Evolutionary conservation across 179 eudicot species (phyloP).

Genomic region (Corrigiola litoralis): DNA sequence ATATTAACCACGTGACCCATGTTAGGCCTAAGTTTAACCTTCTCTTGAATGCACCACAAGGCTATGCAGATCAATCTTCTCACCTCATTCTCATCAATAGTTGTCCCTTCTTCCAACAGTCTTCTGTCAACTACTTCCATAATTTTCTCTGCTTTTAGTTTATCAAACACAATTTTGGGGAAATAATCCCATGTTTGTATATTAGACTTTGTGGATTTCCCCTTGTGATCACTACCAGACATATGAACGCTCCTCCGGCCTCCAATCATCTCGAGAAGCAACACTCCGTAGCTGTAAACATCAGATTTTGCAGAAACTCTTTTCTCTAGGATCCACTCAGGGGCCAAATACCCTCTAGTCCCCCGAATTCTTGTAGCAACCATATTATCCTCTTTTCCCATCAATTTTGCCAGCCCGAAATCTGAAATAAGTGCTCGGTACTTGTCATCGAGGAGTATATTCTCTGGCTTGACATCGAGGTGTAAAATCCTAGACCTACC

Average conservation of each 20-base stretch:
- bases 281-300: constrained; percentile 68
- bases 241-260: constrained; percentile 41
- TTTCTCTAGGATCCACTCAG: constrained; percentile 61
- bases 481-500: constrained; percentile 53
- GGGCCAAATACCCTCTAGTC: constrained; percentile 69
- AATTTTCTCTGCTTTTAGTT: constrained; percentile 42
- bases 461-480: constrained; percentile 74
- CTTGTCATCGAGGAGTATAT: constrained; percentile 53
- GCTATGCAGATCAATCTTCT: constrained; percentile 46
- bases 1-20: constrained; percentile 59
- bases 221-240: not conserved
- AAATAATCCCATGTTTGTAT: constrained; percentile 38
- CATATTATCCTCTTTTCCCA: constrained; percentile 54
- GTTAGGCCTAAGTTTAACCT: constrained; percentile 51
- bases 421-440: constrained; percentile 50
- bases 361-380: constrained; percentile 51
- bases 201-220: constrained; percentile 1
- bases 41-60: constrained; percentile 78
- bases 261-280: constrained; percentile 65
- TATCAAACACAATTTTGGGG: constrained; percentile 56
- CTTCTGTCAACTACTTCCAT: constrained; percentile 67
- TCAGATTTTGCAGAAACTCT: constrained; percentile 65
- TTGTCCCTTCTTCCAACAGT: constrained; percentile 17
- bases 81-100: constrained; percentile 46
- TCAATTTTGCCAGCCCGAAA: constrained; percentile 68